These are phyloP conservation scores for Tanozyma kutaoensis DNA, from an alignment of 805 yeast genomes.

Conservation along the genomic window DNA sequence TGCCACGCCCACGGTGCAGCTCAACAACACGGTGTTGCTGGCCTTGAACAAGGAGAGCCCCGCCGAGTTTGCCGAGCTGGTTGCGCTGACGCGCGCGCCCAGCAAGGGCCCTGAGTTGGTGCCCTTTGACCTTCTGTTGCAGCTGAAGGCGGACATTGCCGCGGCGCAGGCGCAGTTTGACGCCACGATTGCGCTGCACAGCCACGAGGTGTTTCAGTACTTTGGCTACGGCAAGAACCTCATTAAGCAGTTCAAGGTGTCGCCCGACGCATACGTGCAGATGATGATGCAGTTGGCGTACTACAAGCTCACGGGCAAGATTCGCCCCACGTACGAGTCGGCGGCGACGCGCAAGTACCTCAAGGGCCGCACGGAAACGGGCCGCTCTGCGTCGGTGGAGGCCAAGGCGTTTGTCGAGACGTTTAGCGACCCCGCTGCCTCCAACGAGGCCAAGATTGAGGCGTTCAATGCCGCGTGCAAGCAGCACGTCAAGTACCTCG, in stretches of 20 bases:
- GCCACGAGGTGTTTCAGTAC: slow-evolving; percentile 68
- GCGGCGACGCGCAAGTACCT: slow-evolving; percentile 86
- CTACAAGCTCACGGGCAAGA: slow-evolving; percentile 65
- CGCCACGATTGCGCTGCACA: slow-evolving; percentile 48
- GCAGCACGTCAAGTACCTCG: slow-evolving; percentile 63
- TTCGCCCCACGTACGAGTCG: slow-evolving; percentile 88
- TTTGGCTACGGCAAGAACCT: slow-evolving; percentile 76
- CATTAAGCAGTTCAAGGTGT: slow-evolving; percentile 71
- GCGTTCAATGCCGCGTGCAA: slow-evolving; percentile 62
- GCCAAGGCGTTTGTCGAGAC: slow-evolving; percentile 57
- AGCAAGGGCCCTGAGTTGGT: slow-evolving; percentile 13
- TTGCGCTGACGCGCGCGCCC: slow-evolving; percentile 5
- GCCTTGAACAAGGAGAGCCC: slow-evolving; percentile 39
- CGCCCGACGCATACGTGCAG: slow-evolving; percentile 92
- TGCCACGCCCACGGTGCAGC: slow-evolving; percentile 86
- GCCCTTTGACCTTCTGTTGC: slow-evolving; percentile 46
- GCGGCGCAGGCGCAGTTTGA: slow-evolving; percentile 46
- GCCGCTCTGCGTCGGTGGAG: slow-evolving; percentile 70
- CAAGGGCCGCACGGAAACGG: slow-evolving; percentile 90
- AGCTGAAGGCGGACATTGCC: slow-evolving; percentile 35
- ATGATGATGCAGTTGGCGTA: slow-evolving; percentile 86
- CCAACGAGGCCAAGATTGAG: slow-evolving; percentile 42
- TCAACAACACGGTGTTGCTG: slow-evolving; percentile 64
- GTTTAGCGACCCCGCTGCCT: slow-evolving; percentile 46
- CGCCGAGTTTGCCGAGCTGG: slow-evolving; percentile 12